A percentile compares a stretch with the other conserved stretches of the same genome.
Conservation (phyloP, 2,329 filamentous ascomycete species). For the Fusarium irregulare region DNA sequence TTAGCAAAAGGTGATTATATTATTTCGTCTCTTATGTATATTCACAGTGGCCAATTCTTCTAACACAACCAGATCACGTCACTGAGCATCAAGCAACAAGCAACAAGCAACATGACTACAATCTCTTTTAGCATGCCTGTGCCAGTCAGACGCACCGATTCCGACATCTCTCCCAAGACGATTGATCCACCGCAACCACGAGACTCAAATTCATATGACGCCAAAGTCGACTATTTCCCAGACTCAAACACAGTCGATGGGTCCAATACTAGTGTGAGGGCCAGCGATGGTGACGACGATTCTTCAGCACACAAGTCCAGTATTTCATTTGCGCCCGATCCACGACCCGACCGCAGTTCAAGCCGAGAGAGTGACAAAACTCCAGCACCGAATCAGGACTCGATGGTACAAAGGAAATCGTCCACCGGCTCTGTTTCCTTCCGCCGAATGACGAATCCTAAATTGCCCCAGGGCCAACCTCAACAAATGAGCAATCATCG, state of each 20-base stretch:
- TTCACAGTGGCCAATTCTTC: background rate
- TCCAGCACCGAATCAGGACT: conserved; percentile 27
- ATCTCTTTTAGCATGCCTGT: conserved; percentile 36
- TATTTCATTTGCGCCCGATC: conserved; percentile 52
- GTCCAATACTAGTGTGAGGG: conserved; percentile 40
- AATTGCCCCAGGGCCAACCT: conserved; percentile 61
- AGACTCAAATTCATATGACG: conserved; percentile 18
- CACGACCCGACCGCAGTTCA: conserved; percentile 42
- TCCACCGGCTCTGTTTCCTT: conserved; percentile 63
- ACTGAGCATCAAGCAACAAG: conserved; percentile 9
- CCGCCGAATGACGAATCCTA: conserved; percentile 56
- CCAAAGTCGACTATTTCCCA: conserved; percentile 45
- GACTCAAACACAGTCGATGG: conserved; percentile 41
- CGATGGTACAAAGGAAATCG: conserved; percentile 53
- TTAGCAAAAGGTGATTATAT: background rate
- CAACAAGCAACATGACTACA: conserved; percentile 34
- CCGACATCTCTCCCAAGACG: conserved; percentile 58
- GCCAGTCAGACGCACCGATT: conserved; percentile 52
- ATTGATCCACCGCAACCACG: conserved; percentile 28
- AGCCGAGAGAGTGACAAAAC: conserved; percentile 45
- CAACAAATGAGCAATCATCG: conserved; percentile 57
- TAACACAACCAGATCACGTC: conserved; percentile 7
- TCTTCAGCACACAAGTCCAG: conserved; percentile 49
- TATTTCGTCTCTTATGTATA: background rate
- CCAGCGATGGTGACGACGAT: conserved; percentile 50